phyloP scores from a whole-genome alignment of 108 stramenopile species.

The Stephanodiscus triporus region DNA sequence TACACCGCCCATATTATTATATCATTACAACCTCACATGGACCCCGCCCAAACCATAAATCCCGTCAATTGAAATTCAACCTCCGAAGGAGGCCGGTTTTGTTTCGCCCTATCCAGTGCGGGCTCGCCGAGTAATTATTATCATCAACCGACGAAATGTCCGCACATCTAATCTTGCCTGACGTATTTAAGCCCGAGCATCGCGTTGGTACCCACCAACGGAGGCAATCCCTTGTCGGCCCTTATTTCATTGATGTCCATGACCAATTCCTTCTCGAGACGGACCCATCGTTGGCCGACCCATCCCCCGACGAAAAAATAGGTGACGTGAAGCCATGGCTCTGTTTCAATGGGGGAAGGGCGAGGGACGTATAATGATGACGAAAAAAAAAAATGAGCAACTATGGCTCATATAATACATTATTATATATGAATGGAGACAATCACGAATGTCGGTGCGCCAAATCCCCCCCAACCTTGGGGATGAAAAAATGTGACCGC shows the following conservation, averaged over 20 bases:
- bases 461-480: no score
- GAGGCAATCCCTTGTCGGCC: slow-evolving; percentile 82
- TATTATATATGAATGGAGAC: not conserved
- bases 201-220: slow-evolving; percentile 72
- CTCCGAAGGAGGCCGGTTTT: no score
- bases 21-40: no score
- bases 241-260: slow-evolving; percentile 89
- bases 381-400: not conserved
- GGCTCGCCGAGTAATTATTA: not conserved
- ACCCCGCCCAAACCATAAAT: no score
- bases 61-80: no score
- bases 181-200: slow-evolving; percentile 47
- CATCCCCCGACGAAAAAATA: slow-evolving; percentile 76
- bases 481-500: no score
- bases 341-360: slow-evolving; percentile 27
- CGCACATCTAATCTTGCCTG: slow-evolving; percentile 6
- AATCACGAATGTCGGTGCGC: no score
- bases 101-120: not conserved
- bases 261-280: slow-evolving; percentile 68
- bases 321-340: slow-evolving; percentile 78
- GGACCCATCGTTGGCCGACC: slow-evolving; percentile 78
- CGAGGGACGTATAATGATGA: not conserved
- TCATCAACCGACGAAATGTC: not conserved
- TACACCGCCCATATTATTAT: no score
- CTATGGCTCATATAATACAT: no score